Evolutionary conservation across 2,329 filamentous ascomycete genomes (phyloP), one percentile per base, ranked within the genome.

Genomic region (Xylariaceae sp.): DNA sequence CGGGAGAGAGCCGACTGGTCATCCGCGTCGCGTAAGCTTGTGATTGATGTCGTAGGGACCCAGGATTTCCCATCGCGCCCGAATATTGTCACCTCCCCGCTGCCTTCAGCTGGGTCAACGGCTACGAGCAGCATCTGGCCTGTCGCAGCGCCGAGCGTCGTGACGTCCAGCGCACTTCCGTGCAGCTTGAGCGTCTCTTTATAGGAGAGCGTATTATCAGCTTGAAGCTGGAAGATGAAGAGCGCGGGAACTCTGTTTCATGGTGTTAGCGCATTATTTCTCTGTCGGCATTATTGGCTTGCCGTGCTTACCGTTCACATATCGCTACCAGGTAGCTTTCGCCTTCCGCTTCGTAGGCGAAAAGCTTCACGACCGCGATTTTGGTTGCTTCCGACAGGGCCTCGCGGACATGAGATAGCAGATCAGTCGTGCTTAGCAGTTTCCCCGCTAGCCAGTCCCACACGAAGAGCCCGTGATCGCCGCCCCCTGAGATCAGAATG

Each of bases 401-500:
- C 19, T 72, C 63, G 51, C 69, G 68, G 1, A 76, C 75, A 6
- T 73, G 68, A 1, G 64, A 64, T 5, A 80, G 70, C 16, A 90
- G 60, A 54, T 80, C 77, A 2, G 79, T 69, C 62, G 76, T 83
- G 21, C 78, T 75, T 0, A 85, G 65, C 22, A 88, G 66, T 16
- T 68, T 70, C 15, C 79, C 80, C 0, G 71, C 72, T 40, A 74
- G 72, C 92, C 92, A 99, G 58, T 92, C 78, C 92, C 92, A 99
- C 0, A 92, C 74, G 56, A 87, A 83, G 9, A 99, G 66, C 59
- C 86, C 80, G 54, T 86, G 77, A 63, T 97, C 92, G 3, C 92
- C 94, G 46, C 92, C 92, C 9, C 89, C 94, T 5, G 91, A 95
- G 30, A 97, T 73, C 29, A 99, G 78, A 1, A 87, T 62, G n/a